Percentiles rank a stretch among this genome's conserved stretches.
Conservation (phyloP, 768 basidiomycete species). For the Mycena crocata region DNA sequence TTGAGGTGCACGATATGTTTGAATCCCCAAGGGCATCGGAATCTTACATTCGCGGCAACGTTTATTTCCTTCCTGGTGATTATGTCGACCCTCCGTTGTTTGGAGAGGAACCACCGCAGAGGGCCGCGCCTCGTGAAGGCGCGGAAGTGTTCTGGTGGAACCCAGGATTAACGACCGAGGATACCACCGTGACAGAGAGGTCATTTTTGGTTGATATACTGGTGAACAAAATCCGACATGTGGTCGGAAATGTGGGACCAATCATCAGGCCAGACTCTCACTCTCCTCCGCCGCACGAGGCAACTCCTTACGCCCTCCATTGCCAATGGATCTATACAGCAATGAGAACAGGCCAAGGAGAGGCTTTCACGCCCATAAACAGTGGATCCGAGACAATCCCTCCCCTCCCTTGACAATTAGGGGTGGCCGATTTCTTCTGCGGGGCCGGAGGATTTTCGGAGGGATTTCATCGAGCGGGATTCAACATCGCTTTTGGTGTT, state of each 20-base stretch:
- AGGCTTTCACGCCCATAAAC: background rate
- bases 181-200: background rate
- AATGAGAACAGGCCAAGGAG: background rate
- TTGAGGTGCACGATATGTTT: background rate
- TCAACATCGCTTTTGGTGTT: background rate
- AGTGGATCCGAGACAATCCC: background rate
- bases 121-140: background rate
- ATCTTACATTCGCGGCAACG: background rate
- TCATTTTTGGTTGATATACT: background rate
- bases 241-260: background rate
- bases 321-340: background rate
- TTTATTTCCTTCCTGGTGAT: background rate
- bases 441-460: conserved; percentile 4
- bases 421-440: conserved; percentile 7
- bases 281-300: background rate
- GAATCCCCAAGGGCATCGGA: background rate
- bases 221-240: background rate
- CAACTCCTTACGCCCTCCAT: background rate
- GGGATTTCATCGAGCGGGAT: conserved; percentile 8
- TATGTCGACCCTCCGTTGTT: background rate
- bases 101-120: background rate
- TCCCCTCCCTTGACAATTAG: background rate
- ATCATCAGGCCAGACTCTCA: background rate
- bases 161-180: background rate
- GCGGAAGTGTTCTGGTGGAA: background rate